Percentiles rank a stretch among this genome's conserved stretches.
Evolutionary conservation across 1,284 basidiomycete species (phyloP).

Genomic region (Pseudozyma sp.): DNA sequence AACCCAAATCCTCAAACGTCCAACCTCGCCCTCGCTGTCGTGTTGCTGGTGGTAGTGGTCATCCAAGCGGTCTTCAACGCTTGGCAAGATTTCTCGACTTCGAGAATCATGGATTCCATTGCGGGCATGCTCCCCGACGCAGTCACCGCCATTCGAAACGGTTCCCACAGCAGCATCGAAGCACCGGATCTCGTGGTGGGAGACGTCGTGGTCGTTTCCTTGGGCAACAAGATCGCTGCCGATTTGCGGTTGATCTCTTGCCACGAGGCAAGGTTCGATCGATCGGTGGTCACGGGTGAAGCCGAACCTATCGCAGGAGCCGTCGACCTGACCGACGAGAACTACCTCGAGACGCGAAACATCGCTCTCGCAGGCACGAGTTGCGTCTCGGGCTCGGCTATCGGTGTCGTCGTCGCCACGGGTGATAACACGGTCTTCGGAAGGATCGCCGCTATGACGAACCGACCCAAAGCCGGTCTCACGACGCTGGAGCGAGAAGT

Average conservation of each 20-base stretch:
- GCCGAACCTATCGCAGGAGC: slow-evolving; percentile 73
- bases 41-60: slow-evolving; percentile 70
- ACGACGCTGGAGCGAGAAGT: slow-evolving; percentile 73
- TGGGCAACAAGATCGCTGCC: slow-evolving; percentile 72
- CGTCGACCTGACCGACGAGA: slow-evolving; percentile 73
- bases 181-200: slow-evolving; percentile 78
- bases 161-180: slow-evolving; percentile 73
- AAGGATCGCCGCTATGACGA: slow-evolving; percentile 37
- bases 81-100: slow-evolving; percentile 67
- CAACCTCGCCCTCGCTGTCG: slow-evolving; percentile 70
- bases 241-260: slow-evolving; percentile 70
- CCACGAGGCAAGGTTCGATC: slow-evolving; percentile 74
- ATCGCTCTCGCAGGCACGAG: slow-evolving; percentile 77
- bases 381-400: slow-evolving; percentile 74
- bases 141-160: slow-evolving; percentile 75
- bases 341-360: slow-evolving; percentile 72
- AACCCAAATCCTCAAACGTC: slow-evolving; percentile 72
- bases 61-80: slow-evolving; percentile 71
- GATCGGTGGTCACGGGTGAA: slow-evolving; percentile 76
- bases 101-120: slow-evolving; percentile 70
- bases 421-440: slow-evolving; percentile 74
- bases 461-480: slow-evolving; percentile 70
- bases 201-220: slow-evolving; percentile 73
- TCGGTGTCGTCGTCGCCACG: slow-evolving; percentile 74
- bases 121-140: slow-evolving; percentile 72